These are phyloP conservation scores for Hippophae tibetana DNA, from an alignment of 306 rosid genomes.

Conservation along the genomic window DNA sequence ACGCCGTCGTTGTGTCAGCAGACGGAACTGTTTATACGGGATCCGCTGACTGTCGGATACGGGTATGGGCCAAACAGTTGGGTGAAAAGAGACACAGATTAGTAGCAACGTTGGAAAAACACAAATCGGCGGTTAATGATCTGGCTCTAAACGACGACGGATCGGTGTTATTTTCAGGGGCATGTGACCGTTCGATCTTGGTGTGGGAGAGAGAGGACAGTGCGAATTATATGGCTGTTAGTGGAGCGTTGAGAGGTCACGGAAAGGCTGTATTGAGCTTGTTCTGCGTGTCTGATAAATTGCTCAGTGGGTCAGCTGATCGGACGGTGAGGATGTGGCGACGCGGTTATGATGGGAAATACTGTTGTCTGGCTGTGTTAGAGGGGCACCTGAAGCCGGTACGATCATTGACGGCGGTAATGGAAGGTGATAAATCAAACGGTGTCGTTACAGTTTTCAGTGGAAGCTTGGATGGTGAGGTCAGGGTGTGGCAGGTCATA, in stretches of 20 bases:
- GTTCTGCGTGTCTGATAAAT: slow-evolving; percentile 45
- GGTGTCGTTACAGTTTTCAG: slow-evolving; percentile 49
- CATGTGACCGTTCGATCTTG: slow-evolving; percentile 79
- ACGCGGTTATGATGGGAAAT: slow-evolving; percentile 42
- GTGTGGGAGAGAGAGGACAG: slow-evolving; percentile 93
- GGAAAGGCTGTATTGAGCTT: slow-evolving; percentile 56
- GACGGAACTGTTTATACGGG: slow-evolving; percentile 83
- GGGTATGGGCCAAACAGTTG: slow-evolving; percentile 56
- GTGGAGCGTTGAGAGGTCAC: slow-evolving; percentile 84
- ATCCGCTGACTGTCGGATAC: slow-evolving; percentile 54
- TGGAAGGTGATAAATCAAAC: slow-evolving; percentile 8
- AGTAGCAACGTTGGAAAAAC: slow-evolving; percentile 70
- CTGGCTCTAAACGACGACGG: slow-evolving; percentile 75
- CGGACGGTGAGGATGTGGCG: slow-evolving; percentile 85
- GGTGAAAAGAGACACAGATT: slow-evolving; percentile 48
- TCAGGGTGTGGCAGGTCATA: slow-evolving; percentile 66
- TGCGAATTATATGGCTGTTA: slow-evolving; percentile 74
- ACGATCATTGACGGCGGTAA: slow-evolving; percentile 51
- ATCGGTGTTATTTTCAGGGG: slow-evolving; percentile 70
- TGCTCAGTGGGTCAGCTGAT: slow-evolving; percentile 85
- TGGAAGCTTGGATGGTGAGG: slow-evolving; percentile 78
- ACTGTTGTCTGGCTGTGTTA: slow-evolving; percentile 46
- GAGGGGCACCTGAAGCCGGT: slow-evolving; percentile 69
- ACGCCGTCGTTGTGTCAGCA: slow-evolving; percentile 60
- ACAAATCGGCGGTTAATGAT: slow-evolving; percentile 76